These are phyloP conservation scores for Physcomitrium patens DNA, from an alignment of 225 moss, liverwort and hornwort genomes.

Conservation along the genomic window DNA sequence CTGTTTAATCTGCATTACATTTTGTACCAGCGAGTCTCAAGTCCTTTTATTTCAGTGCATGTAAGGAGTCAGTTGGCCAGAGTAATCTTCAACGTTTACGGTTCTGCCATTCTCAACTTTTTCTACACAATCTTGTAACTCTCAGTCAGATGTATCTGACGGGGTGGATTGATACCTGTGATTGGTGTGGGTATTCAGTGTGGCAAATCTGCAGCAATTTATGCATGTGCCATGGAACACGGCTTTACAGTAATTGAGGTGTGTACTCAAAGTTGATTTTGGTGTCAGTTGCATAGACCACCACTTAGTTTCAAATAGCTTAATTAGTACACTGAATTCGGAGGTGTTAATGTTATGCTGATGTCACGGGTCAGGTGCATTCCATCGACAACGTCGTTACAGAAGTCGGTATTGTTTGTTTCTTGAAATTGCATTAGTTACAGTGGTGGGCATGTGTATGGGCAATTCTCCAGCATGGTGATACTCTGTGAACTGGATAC, in stretches of 20 bases:
- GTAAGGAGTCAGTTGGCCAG: slow-evolving; percentile 9
- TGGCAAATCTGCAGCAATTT: slow-evolving; percentile 92
- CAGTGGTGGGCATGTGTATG: neutral
- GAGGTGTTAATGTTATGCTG: neutral
- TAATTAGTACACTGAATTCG: neutral
- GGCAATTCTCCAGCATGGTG: neutral
- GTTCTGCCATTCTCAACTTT: slow-evolving; percentile 2
- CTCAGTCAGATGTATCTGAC: slow-evolving; percentile 18
- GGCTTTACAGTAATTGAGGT: slow-evolving; percentile 88
- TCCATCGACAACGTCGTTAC: neutral
- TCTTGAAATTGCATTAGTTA: neutral
- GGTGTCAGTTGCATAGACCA: neutral
- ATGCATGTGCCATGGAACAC: slow-evolving; percentile 85
- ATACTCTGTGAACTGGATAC: neutral
- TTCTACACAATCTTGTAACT: neutral
- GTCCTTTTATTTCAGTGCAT: neutral
- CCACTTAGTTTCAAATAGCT: neutral
- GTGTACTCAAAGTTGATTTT: slow-evolving; percentile 17
- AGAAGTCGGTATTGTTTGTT: neutral
- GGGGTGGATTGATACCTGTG: slow-evolving; percentile 6
- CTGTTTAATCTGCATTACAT: slow-evolving; percentile 6
- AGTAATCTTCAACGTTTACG: slow-evolving; percentile 2
- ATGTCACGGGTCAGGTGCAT: neutral
- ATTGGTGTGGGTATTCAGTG: slow-evolving; percentile 57
- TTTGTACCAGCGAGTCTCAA: neutral